Evolutionary conservation across 106 monocot genomes (phyloP).

Genomic region (Amphibolis antarctica): DNA sequence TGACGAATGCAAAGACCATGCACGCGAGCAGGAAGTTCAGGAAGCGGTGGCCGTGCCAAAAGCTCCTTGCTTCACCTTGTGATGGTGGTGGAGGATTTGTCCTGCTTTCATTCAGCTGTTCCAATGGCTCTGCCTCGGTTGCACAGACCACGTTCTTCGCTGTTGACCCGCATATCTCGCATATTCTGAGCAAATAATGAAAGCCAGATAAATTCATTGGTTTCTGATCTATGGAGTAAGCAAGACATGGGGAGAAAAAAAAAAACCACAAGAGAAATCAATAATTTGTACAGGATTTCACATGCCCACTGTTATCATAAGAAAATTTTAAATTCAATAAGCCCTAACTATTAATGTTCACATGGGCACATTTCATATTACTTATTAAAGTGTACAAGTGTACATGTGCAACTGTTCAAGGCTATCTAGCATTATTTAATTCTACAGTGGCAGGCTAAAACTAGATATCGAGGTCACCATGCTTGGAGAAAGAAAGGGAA

Average conservation of each 20-base stretch:
- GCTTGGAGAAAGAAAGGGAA: too few relatives aligned
- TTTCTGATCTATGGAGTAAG: neutral
- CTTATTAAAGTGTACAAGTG: too few relatives aligned
- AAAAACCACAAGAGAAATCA: neutral
- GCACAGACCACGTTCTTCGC: constrained; percentile 21
- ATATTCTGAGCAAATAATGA: constrained; percentile 6
- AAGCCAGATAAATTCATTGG: neutral
- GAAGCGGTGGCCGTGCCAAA: constrained; percentile 29
- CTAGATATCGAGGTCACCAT: too few relatives aligned
- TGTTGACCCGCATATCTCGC: constrained; percentile 22
- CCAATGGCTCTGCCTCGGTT: constrained; percentile 8
- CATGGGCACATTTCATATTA: neutral
- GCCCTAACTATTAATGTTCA: too few relatives aligned
- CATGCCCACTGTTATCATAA: neutral
- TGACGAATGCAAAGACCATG: constrained; percentile 25
- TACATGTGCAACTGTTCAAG: too few relatives aligned
- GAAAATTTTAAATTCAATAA: too few relatives aligned
- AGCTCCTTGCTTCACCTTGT: neutral
- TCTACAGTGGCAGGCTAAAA: too few relatives aligned
- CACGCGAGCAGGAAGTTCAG: constrained; percentile 30
- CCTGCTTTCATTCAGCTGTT: constrained; percentile 11
- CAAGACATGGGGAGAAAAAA: neutral
- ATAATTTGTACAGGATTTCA: neutral
- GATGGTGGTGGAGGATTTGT: constrained; percentile 2
- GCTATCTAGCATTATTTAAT: too few relatives aligned